These are phyloP conservation scores for Scheffersomyces illinoinensis DNA, from an alignment of 1,139 yeast species.

Conservation along the genomic window DNA sequence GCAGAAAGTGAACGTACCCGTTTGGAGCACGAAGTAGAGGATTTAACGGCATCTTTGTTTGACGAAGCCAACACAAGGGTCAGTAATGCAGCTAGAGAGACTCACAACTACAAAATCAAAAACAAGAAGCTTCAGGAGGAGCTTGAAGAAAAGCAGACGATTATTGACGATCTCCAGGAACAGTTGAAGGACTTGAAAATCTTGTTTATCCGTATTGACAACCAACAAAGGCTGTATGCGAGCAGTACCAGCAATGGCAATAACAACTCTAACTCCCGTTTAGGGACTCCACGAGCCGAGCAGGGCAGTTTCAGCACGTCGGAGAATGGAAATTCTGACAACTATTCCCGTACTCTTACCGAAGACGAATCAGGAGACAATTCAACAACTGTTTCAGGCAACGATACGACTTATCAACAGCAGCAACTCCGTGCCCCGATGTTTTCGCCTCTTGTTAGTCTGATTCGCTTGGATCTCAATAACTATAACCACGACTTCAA, in stretches of 20 bases:
- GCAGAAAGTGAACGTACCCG: slow-evolving; percentile 62
- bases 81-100: slow-evolving; percentile 63
- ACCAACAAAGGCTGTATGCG: slow-evolving; percentile 20
- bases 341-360: not conserved
- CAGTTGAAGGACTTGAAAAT: slow-evolving; percentile 72
- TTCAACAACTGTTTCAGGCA: slow-evolving; percentile 5
- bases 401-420: slow-evolving; percentile 9
- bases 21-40: slow-evolving; percentile 73
- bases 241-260: not conserved
- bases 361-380: not conserved
- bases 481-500: slow-evolving; percentile 45
- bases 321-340: not conserved
- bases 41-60: slow-evolving; percentile 70
- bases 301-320: not conserved
- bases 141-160: slow-evolving; percentile 67
- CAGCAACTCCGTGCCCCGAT: slow-evolving; percentile 25
- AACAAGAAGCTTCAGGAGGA: slow-evolving; percentile 64
- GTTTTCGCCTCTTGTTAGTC: slow-evolving; percentile 57
- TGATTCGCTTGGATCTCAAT: slow-evolving; percentile 60
- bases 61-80: slow-evolving; percentile 84
- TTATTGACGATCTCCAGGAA: slow-evolving; percentile 64
- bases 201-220: slow-evolving; percentile 34
- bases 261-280: slow-evolving; percentile 3
- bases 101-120: slow-evolving; percentile 51
- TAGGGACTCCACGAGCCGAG: slow-evolving; percentile 12